Conservation (phyloP, 2,329 filamentous ascomycete genomes). For the Diplodia sapinea region DNA sequence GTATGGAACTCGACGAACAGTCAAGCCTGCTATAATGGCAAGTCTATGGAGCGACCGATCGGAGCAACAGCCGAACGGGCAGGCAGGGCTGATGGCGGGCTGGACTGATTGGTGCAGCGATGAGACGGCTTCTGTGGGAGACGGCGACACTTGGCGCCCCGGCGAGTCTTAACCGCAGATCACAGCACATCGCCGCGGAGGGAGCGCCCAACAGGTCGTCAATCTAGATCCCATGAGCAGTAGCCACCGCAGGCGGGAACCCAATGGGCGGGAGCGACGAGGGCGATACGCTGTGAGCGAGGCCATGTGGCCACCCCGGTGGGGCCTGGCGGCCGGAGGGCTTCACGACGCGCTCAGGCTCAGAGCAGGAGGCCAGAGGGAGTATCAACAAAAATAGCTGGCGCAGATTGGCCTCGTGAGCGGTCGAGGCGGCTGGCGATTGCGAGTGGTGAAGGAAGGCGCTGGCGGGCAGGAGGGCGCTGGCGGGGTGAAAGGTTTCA, state of each 20-base stretch:
- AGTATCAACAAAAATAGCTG: slow-evolving; percentile 1
- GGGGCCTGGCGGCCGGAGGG: background rate
- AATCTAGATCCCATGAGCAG: slow-evolving; percentile 15
- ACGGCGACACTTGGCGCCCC: slow-evolving; percentile 15
- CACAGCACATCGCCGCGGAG: slow-evolving; percentile 4
- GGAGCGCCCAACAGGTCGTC: slow-evolving; percentile 1
- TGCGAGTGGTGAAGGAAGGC: background rate
- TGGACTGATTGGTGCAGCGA: slow-evolving; percentile 9
- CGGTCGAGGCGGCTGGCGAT: background rate
- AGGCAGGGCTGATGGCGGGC: background rate
- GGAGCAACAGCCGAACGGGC: slow-evolving; percentile 7
- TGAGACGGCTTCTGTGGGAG: slow-evolving; percentile 24
- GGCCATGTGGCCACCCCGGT: background rate
- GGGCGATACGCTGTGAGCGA: background rate
- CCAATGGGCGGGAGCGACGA: slow-evolving; percentile 7
- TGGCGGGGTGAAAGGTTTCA: slow-evolving; percentile 15
- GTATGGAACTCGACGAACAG: slow-evolving; percentile 13
- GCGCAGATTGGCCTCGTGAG: background rate
- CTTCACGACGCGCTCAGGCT: background rate
- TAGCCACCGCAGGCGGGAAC: background rate
- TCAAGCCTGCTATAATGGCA: slow-evolving; percentile 11
- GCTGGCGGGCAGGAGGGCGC: background rate
- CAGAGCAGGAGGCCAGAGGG: background rate
- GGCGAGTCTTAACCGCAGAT: slow-evolving; percentile 16
- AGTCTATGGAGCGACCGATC: slow-evolving; percentile 2